Conservation (phyloP, 106 monocot species). For the Vanilla planifolia region DNA sequence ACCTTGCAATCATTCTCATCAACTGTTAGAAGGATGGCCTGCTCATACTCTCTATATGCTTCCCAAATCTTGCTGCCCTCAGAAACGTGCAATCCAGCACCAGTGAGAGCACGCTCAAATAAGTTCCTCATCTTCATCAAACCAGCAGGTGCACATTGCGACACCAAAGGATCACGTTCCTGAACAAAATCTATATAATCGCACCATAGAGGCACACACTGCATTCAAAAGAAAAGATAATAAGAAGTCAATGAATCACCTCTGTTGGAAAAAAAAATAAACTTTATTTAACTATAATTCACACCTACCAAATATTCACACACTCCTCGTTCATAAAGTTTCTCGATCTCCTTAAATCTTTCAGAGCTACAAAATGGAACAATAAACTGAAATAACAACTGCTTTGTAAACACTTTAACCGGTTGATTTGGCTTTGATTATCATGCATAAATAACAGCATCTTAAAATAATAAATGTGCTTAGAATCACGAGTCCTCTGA, state of each 20-base stretch:
- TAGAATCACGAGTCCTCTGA: background rate
- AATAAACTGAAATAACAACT: background rate
- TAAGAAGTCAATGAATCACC: constrained; percentile 1
- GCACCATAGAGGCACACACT: constrained; percentile 91
- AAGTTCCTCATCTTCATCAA: constrained; percentile 77
- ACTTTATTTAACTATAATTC: background rate
- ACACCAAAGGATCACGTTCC: constrained; percentile 68
- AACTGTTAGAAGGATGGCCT: constrained; percentile 70
- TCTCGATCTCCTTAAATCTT: constrained; percentile 51
- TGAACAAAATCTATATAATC: constrained; percentile 86
- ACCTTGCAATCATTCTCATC: constrained; percentile 58
- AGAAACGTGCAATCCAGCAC: constrained; percentile 72
- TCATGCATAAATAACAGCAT: background rate
- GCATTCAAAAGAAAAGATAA: constrained; percentile 16
- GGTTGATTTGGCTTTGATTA: background rate
- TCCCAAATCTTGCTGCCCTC: constrained; percentile 89
- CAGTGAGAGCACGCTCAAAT: constrained; percentile 85
- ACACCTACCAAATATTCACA: constrained; percentile 86
- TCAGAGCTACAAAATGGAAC: constrained; percentile 41
- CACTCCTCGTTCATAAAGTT: constrained; percentile 81
- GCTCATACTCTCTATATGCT: constrained; percentile 87
- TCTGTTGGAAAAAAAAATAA: background rate
- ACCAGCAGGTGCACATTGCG: constrained; percentile 72
- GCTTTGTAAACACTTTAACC: background rate
- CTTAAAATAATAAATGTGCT: background rate